Evolutionary conservation across 192 early-diverging fungal species (phyloP), one percentile per base, ranked within the genome.

Genomic region (Gamsiella multidivaricata): DNA sequence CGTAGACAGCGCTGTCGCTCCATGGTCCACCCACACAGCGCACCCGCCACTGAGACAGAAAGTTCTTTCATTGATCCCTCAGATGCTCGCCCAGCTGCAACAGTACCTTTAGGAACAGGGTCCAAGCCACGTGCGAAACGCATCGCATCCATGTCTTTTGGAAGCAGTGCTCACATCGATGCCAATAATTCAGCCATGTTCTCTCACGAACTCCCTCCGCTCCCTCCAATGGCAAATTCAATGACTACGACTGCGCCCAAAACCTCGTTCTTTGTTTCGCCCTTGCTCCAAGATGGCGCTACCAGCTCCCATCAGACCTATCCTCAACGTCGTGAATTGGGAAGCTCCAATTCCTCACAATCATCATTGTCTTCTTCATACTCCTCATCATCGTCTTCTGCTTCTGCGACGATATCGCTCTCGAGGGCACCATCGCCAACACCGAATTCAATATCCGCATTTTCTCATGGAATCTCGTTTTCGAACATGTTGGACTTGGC

Each of bases 401-500:
- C 61, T 5, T 60, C 63, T 17, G 49, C 54, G 3, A 61, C 71
- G 3, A 52, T 74, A 12, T 54, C 55, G 0, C 54, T 74, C 29
- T 60, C 71, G 14, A 57, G 57, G 32, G 34, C 62, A 1, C 22
- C 57, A 5, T 65, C 62, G 7, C 62, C 61, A 9, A n/a, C 57
- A 3, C 7, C 23, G 18, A 20, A 31, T 5, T 57, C 54, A 15
- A n/a, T 18, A 9, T 51, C 37, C 0, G 18, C 42, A 9, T 32
- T 33, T 41, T 15, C 71, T 5, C 47, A 60, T 23, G 62, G 36
- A 37, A 55, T 74, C 5, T 50, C 62, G 5, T 74, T 74, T 33
- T 74, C 71, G 0, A 74, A 58, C 42, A 60, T 74, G 47, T 42
- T 74, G 23, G 71, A 74, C 41, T 31, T 74, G n/a, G 71, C 71